Percentiles rank a stretch among this genome's conserved stretches.
phyloP scores from a whole-genome alignment of 179 eudicot genomes.

The Drosera spatulata region DNA sequence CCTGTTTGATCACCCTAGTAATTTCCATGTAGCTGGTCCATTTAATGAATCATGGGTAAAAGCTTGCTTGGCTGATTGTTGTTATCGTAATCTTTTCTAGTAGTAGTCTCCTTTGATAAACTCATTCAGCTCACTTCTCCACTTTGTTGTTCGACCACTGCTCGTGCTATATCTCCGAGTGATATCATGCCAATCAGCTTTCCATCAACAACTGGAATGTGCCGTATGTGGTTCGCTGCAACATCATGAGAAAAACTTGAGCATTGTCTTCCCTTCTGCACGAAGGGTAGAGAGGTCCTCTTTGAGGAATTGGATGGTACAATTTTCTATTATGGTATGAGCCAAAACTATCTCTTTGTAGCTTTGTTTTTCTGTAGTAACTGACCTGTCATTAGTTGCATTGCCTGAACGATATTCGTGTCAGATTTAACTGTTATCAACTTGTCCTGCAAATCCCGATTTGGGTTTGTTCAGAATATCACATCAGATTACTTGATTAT shows the following conservation, averaged over 20 bases:
- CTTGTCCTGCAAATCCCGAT: constrained; percentile 25
- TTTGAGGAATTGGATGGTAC: neutral
- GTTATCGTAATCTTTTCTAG: constrained; percentile 7
- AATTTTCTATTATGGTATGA: neutral
- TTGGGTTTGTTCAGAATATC: too few relatives aligned
- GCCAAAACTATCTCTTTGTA: neutral
- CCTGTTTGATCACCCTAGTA: too few relatives aligned
- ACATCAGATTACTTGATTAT: too few relatives aligned
- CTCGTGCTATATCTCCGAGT: constrained; percentile 60
- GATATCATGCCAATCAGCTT: constrained; percentile 84
- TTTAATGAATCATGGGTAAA: too few relatives aligned
- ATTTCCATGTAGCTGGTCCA: too few relatives aligned
- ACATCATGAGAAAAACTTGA: neutral
- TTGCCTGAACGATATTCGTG: constrained; percentile 71
- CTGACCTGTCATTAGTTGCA: constrained; percentile 87
- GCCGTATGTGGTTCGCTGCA: constrained; percentile 73
- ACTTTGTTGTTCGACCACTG: constrained; percentile 76
- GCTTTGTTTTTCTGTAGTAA: neutral
- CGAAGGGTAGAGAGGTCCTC: too few relatives aligned
- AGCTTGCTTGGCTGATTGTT: too few relatives aligned
- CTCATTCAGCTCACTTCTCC: constrained; percentile 64
- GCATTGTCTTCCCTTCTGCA: neutral
- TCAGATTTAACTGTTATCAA: constrained; percentile 71
- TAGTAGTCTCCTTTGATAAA: constrained; percentile 76
- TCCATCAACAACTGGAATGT: constrained; percentile 75